Conservation (phyloP, 805 yeast species). For the Nakazawaea ishiwadae region DNA sequence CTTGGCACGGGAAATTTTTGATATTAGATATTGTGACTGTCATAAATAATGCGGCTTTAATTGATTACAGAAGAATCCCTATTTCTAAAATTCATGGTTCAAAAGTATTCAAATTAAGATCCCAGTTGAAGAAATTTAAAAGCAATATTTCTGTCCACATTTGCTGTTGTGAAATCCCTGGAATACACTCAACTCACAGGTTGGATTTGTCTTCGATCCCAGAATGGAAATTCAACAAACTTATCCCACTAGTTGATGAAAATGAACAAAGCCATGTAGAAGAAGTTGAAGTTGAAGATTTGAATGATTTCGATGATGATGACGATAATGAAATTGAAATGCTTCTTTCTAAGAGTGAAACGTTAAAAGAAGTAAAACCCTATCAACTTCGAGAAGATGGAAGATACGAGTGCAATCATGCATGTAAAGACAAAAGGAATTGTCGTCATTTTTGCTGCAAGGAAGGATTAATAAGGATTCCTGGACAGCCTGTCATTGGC, state of each 20-base stretch:
- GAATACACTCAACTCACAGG: slow-evolving; percentile 16
- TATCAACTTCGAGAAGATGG: slow-evolving; percentile 23
- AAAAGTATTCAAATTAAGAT: slow-evolving; percentile 24
- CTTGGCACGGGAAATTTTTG: slow-evolving; percentile 30
- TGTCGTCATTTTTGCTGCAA: slow-evolving; percentile 47
- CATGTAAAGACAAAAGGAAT: slow-evolving; percentile 30
- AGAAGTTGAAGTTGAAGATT: slow-evolving; percentile 16
- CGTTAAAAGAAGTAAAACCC: background rate
- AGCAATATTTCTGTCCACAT: slow-evolving; percentile 26
- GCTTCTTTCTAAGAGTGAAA: slow-evolving; percentile 8
- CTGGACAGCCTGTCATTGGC: too few species aligned
- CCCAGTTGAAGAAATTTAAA: slow-evolving; percentile 16
- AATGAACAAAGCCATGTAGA: slow-evolving; percentile 12
- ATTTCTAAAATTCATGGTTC: slow-evolving; percentile 20
- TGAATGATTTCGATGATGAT: slow-evolving; percentile 24
- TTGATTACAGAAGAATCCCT: slow-evolving; percentile 41
- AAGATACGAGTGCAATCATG: slow-evolving; percentile 34
- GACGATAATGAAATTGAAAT: slow-evolving; percentile 16
- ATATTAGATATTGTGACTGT: slow-evolving; percentile 27
- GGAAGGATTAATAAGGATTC: too few species aligned
- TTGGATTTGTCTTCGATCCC: slow-evolving; percentile 2
- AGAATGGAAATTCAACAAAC: slow-evolving; percentile 5
- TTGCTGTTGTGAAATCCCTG: slow-evolving; percentile 36
- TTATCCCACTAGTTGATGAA: background rate
- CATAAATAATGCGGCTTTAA: slow-evolving; percentile 21